Conservation (phyloP, 75 land plant genomes). For the Picea sitchensis region DNA sequence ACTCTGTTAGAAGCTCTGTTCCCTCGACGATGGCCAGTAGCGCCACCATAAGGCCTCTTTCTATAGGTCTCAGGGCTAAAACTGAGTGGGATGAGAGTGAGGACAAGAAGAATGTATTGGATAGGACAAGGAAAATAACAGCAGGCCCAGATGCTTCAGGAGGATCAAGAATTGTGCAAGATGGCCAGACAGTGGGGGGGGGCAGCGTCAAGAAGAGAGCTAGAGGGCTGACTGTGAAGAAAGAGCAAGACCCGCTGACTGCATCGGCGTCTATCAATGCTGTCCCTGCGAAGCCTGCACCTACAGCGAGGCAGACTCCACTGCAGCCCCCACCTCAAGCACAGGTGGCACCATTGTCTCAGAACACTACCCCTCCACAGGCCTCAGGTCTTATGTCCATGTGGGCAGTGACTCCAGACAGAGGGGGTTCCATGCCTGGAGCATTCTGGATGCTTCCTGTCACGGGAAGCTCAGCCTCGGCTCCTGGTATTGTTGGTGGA, state of each 20-base stretch:
- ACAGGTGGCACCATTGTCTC: not conserved
- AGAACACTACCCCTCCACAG: not conserved
- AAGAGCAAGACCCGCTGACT: constrained; percentile 24
- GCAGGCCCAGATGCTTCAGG: constrained; percentile 18
- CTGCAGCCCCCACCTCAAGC: constrained; percentile 6
- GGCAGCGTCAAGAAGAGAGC: constrained; percentile 10
- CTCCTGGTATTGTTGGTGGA: constrained; percentile 4
- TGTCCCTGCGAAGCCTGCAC: not conserved
- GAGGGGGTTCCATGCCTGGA: constrained; percentile 8
- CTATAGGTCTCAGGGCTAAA: not conserved
- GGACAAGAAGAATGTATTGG: constrained; percentile 23
- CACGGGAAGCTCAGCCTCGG: constrained; percentile 10
- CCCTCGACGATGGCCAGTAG: constrained; percentile 8
- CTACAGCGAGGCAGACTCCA: not conserved
- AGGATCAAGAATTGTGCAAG: constrained; percentile 23
- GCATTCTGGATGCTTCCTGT: constrained; percentile 21
- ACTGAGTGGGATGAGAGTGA: constrained; percentile 24
- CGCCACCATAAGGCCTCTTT: not conserved
- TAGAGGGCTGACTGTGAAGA: constrained; percentile 15
- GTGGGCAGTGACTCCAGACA: constrained; percentile 22
- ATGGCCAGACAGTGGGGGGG: constrained; percentile 10
- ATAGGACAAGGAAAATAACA: constrained; percentile 14
- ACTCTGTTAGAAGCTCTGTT: constrained; percentile 25
- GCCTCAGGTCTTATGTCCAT: constrained; percentile 19
- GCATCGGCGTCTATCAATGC: not conserved